Percentiles rank a stretch among this genome's conserved stretches.
Conservation (phyloP, 2,329 filamentous ascomycete species). For the Cephalotrichum gorgonifer region DNA sequence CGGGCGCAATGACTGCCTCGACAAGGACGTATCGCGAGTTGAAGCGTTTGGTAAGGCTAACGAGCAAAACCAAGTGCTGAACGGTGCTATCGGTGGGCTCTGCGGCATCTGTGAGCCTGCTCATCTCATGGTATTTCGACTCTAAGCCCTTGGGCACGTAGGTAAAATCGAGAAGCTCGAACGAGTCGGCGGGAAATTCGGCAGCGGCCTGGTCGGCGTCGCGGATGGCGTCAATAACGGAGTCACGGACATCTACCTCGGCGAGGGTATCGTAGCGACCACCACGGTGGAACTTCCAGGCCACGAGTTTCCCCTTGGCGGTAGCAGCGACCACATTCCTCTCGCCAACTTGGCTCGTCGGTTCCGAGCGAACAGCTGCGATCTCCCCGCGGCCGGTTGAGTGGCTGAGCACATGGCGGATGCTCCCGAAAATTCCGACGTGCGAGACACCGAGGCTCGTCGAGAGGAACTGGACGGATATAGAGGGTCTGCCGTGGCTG, state of each 20-base stretch:
- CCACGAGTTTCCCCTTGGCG: slow-evolving; percentile 64
- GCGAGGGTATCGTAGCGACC: slow-evolving; percentile 68
- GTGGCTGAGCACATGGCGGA: slow-evolving; percentile 65
- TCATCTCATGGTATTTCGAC: slow-evolving; percentile 37
- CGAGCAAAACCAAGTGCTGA: slow-evolving; percentile 52
- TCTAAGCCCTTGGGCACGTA: slow-evolving; percentile 49
- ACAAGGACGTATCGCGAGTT: slow-evolving; percentile 61
- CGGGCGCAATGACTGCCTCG: slow-evolving; percentile 53
- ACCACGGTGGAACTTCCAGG: slow-evolving; percentile 83
- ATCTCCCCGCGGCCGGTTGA: slow-evolving; percentile 66
- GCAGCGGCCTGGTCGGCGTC: slow-evolving; percentile 37
- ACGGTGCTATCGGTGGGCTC: slow-evolving; percentile 37
- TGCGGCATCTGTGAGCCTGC: slow-evolving; percentile 38
- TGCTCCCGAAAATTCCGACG: slow-evolving; percentile 68
- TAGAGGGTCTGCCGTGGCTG: slow-evolving; percentile 71
- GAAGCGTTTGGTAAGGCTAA: slow-evolving; percentile 41
- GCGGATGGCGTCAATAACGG: slow-evolving; percentile 52
- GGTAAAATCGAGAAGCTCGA: slow-evolving; percentile 72
- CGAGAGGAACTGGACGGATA: slow-evolving; percentile 68
- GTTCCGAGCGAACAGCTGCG: slow-evolving; percentile 67
- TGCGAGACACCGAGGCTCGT: slow-evolving; percentile 43
- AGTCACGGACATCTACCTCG: slow-evolving; percentile 59
- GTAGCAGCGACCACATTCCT: slow-evolving; percentile 75
- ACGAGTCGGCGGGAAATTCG: slow-evolving; percentile 42
- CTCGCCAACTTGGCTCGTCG: slow-evolving; percentile 65